phyloP scores from a whole-genome alignment of 2,329 filamentous ascomycete species.

The Immersiporthe knoxdaviesiana region DNA sequence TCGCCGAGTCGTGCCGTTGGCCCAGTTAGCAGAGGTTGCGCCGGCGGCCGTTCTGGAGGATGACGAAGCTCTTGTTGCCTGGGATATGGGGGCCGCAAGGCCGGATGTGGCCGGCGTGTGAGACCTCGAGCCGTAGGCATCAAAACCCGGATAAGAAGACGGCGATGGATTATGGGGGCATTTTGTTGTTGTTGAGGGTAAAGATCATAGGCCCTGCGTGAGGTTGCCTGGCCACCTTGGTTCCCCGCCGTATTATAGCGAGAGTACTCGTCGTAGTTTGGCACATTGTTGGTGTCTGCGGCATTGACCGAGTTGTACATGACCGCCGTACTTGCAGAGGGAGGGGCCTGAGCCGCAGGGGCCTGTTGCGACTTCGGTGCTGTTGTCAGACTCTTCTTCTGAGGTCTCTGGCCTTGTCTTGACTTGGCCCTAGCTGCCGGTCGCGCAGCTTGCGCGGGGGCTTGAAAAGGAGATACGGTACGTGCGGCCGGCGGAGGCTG shows the following conservation, averaged over 20 bases:
- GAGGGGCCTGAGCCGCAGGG: slow-evolving; percentile 17
- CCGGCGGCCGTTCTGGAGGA: slow-evolving; percentile 36
- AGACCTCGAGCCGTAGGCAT: slow-evolving; percentile 33
- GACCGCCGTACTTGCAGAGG: slow-evolving; percentile 27
- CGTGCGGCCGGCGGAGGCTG: slow-evolving; percentile 39
- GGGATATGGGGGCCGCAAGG: slow-evolving; percentile 32
- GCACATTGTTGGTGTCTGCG: slow-evolving; percentile 27
- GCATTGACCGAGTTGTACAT: slow-evolving; percentile 29
- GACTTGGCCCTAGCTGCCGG: slow-evolving; percentile 38
- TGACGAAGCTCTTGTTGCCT: slow-evolving; percentile 35
- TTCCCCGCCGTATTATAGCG: slow-evolving; percentile 30
- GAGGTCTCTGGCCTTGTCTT: slow-evolving; percentile 40
- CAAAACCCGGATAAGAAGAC: slow-evolving; percentile 34
- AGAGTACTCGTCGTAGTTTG: slow-evolving; percentile 33
- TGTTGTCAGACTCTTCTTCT: slow-evolving; percentile 40
- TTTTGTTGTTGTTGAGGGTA: slow-evolving; percentile 40
- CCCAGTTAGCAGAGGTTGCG: slow-evolving; percentile 34
- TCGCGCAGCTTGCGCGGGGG: slow-evolving; percentile 25
- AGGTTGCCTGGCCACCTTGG: slow-evolving; percentile 33
- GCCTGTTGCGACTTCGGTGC: slow-evolving; percentile 29
- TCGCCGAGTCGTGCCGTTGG: slow-evolving; percentile 34
- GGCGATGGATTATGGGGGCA: slow-evolving; percentile 21
- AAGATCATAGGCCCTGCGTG: slow-evolving; percentile 37
- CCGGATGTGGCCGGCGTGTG: slow-evolving; percentile 31
- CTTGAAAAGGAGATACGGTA: slow-evolving; percentile 37